Percentiles rank a stretch among this genome's conserved stretches.
Conservation (phyloP, 2,329 filamentous ascomycete species). For the Chrysoporthe cubensis region DNA sequence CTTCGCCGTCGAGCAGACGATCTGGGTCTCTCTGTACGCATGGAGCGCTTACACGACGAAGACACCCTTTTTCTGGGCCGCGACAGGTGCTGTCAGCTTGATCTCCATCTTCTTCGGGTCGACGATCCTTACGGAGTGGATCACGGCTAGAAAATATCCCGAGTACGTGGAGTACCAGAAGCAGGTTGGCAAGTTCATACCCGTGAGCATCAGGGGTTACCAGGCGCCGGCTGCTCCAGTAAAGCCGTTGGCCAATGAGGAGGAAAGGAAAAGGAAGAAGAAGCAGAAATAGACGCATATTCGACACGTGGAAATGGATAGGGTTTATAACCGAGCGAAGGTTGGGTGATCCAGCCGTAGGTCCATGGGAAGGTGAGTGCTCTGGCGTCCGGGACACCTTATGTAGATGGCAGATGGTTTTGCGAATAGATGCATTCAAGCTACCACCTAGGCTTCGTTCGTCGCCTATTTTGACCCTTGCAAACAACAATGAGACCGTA, state of each 20-base stretch:
- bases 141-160: slow-evolving; percentile 81
- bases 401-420: not conserved
- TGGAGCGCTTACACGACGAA: slow-evolving; percentile 81
- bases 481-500: too few relatives aligned
- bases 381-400: not conserved
- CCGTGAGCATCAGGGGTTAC: slow-evolving; percentile 52
- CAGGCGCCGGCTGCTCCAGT: slow-evolving; percentile 45
- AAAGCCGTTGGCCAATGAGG: slow-evolving; percentile 42
- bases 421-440: not conserved
- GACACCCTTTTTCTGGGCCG: slow-evolving; percentile 77
- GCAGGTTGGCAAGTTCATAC: slow-evolving; percentile 82
- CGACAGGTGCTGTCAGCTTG: slow-evolving; percentile 69
- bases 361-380: not conserved
- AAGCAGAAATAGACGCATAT: not conserved
- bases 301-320: not conserved
- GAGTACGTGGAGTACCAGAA: slow-evolving; percentile 86
- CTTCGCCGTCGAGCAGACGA: slow-evolving; percentile 86
- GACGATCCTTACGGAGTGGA: slow-evolving; percentile 82
- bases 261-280: slow-evolving; percentile 8
- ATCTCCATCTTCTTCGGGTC: slow-evolving; percentile 86
- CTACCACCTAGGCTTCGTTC: not conserved
- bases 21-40: slow-evolving; percentile 87
- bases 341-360: not conserved
- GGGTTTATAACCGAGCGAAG: too few relatives aligned
- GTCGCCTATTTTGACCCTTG: not conserved